These are phyloP conservation scores for Trichoderma brevicompactum DNA, from an alignment of 2,329 filamentous ascomycete species.

Conservation along the genomic window DNA sequence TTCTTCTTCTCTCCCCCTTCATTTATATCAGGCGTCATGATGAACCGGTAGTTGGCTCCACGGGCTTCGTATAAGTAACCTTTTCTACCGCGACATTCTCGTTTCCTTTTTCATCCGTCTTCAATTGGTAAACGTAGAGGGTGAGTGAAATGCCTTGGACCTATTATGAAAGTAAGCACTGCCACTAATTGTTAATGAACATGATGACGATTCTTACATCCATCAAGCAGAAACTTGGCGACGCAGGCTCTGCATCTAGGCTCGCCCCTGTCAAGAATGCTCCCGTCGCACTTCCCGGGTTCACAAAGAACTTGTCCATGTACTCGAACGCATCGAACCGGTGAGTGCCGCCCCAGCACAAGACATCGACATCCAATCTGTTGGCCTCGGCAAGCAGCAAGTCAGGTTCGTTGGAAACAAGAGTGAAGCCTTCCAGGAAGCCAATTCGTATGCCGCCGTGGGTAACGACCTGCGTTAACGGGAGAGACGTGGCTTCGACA, in stretches of 20 bases:
- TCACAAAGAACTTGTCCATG: slow-evolving; percentile 76
- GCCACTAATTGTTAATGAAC: not conserved
- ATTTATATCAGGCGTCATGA: slow-evolving; percentile 44
- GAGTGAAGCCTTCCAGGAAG: slow-evolving; percentile 70
- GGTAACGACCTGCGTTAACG: slow-evolving; percentile 67
- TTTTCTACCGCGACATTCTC: slow-evolving; percentile 85
- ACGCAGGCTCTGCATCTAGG: slow-evolving; percentile 69
- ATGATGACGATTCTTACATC: slow-evolving; percentile 68
- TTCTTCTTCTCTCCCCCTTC: not conserved
- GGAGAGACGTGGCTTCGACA: slow-evolving; percentile 67
- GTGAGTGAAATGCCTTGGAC: slow-evolving; percentile 96
- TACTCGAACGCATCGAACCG: slow-evolving; percentile 73
- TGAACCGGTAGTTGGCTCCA: slow-evolving; percentile 59
- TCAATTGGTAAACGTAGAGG: slow-evolving; percentile 88
- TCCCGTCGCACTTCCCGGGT: slow-evolving; percentile 69
- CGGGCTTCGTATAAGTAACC: slow-evolving; percentile 81
- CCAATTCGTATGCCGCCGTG: slow-evolving; percentile 68
- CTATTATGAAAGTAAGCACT: slow-evolving; percentile 50
- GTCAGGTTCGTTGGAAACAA: slow-evolving; percentile 69
- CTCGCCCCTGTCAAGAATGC: slow-evolving; percentile 64
- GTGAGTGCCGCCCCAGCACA: slow-evolving; percentile 72
- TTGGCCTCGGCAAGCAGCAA: slow-evolving; percentile 69
- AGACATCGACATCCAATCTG: slow-evolving; percentile 69
- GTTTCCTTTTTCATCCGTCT: slow-evolving; percentile 74
- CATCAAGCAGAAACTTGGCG: slow-evolving; percentile 95